Conservation (phyloP, 2,329 filamentous ascomycete genomes). For the Sclerotinia nivalis region DNA sequence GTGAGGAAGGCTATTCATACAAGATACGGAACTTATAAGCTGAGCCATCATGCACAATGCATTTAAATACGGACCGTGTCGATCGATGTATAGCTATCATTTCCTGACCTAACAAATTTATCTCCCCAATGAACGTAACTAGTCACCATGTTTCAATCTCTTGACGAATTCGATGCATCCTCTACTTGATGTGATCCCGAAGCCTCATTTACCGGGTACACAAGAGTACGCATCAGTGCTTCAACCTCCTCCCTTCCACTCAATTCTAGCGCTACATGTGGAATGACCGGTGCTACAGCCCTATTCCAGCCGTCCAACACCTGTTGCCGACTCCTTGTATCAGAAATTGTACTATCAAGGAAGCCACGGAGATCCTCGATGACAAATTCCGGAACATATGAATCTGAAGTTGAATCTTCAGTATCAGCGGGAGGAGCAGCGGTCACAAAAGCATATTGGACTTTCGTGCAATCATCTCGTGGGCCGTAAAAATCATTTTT, state of each 20-base stretch:
- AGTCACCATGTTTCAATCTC: background rate
- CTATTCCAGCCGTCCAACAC: background rate
- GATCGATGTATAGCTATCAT: too few species aligned
- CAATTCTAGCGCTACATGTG: background rate
- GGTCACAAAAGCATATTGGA: constrained; percentile 16
- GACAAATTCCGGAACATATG: background rate
- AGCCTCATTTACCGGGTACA: background rate
- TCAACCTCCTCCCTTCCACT: constrained; percentile 1
- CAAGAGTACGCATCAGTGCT: constrained; percentile 4
- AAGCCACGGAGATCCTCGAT: constrained; percentile 5
- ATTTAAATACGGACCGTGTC: too few species aligned
- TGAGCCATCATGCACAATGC: background rate
- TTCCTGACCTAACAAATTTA: background rate
- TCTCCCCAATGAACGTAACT: background rate
- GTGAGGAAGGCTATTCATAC: background rate
- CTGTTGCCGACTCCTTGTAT: background rate
- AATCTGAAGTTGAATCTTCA: background rate
- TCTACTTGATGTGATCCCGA: too few species aligned
- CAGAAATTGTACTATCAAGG: background rate
- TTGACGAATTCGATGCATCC: background rate
- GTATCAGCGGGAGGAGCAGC: background rate
- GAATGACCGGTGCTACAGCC: background rate
- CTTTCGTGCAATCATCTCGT: background rate
- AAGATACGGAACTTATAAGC: background rate
- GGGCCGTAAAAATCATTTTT: background rate